These are phyloP conservation scores for Stereocaulon alpinum DNA, from an alignment of 495 filamentous ascomycete species.

Conservation along the genomic window DNA sequence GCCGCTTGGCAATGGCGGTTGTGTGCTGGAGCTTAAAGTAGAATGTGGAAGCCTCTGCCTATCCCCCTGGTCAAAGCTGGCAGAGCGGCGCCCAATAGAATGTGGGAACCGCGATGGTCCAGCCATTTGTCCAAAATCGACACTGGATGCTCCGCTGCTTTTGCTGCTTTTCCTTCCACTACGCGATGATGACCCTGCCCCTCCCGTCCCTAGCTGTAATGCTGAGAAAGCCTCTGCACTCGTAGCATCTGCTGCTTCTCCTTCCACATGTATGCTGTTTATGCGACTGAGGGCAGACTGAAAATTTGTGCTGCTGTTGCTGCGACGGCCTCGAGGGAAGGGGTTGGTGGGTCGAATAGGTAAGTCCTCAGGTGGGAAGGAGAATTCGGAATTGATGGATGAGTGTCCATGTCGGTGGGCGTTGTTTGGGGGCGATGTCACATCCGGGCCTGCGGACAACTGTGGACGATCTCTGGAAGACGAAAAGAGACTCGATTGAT, in stretches of 20 bases:
- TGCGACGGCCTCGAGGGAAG: constrained; percentile 54
- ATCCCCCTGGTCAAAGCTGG: constrained; percentile 66
- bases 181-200: background rate
- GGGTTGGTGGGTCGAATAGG: constrained; percentile 49
- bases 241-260: constrained; percentile 28
- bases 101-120: constrained; percentile 44
- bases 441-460: constrained; percentile 23
- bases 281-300: constrained; percentile 51
- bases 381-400: constrained; percentile 64
- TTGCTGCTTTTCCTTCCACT: constrained; percentile 56
- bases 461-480: constrained; percentile 21
- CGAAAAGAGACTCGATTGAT: constrained; percentile 27
- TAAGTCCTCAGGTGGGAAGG: constrained; percentile 55
- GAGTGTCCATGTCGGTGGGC: constrained; percentile 51
- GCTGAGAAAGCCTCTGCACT: constrained; percentile 25
- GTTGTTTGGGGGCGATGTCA: constrained; percentile 22
- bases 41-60: constrained; percentile 17
- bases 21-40: constrained; percentile 11
- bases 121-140: constrained; percentile 47
- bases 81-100: constrained; percentile 51
- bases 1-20: constrained; percentile 20
- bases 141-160: constrained; percentile 58
- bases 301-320: constrained; percentile 73
- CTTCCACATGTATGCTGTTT: constrained; percentile 47
- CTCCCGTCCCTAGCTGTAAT: constrained; percentile 27